phyloP scores from a whole-genome alignment of 1,139 yeast genomes.

The Yamadazyma diospyri region DNA sequence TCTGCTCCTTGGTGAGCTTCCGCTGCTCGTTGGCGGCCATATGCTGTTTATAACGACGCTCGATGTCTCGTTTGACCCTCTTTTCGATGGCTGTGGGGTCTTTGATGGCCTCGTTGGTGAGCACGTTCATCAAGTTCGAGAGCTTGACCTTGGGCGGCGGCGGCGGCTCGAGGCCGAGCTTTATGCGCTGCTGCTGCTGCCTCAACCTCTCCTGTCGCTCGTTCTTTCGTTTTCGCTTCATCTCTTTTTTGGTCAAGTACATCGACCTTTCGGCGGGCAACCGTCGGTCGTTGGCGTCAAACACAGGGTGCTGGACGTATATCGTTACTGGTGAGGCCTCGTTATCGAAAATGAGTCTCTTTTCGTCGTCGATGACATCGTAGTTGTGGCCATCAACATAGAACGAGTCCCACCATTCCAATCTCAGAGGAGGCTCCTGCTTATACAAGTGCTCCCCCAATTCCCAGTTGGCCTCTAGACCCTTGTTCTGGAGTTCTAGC shows the following conservation, averaged over 20 bases:
- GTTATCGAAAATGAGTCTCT: constrained; percentile 25
- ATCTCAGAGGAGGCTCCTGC: constrained; percentile 48
- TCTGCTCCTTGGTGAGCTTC: constrained; percentile 57
- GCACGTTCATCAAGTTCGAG: constrained; percentile 78
- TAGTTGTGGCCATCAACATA: constrained; percentile 32
- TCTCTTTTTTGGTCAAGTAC: constrained; percentile 72
- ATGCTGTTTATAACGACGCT: constrained; percentile 60
- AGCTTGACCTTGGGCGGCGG: constrained; percentile 88
- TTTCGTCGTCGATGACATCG: constrained; percentile 19
- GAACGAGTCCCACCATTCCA: constrained; percentile 85
- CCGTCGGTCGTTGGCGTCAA: constrained; percentile 54
- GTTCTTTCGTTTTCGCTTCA: constrained; percentile 69
- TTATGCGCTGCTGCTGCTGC: constrained; percentile 73
- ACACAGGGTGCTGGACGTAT: constrained; percentile 81
- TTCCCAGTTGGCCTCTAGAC: constrained; percentile 45
- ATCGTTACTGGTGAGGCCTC: constrained; percentile 52
- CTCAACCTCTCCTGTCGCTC: constrained; percentile 62
- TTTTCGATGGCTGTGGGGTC: constrained; percentile 89
- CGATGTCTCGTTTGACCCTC: constrained; percentile 66
- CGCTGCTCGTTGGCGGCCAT: constrained; percentile 58
- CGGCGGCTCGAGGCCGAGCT: constrained; percentile 79
- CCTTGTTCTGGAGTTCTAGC: constrained; percentile 29
- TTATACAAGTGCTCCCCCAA: constrained; percentile 52
- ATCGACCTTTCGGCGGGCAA: constrained; percentile 37
- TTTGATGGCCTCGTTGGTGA: constrained; percentile 80